Evolutionary conservation across 1,284 basidiomycete species (phyloP).

Genomic region (Naganishia cerealis): DNA sequence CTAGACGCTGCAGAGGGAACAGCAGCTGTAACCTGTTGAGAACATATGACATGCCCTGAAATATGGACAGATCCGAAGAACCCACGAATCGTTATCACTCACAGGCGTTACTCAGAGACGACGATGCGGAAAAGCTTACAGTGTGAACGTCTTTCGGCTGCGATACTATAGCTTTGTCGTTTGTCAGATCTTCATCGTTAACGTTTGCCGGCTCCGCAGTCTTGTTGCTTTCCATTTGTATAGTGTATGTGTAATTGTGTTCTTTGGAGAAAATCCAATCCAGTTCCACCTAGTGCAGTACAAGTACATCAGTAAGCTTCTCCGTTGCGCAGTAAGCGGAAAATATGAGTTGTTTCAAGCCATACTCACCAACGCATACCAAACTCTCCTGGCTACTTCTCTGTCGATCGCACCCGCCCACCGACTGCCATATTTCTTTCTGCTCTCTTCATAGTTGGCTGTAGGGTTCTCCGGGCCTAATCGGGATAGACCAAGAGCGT

Average conservation of each 20-base stretch:
- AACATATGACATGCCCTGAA: conserved; percentile 40
- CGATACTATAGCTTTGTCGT: conserved; percentile 32
- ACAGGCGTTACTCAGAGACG: no score
- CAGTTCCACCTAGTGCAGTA: conserved; percentile 33
- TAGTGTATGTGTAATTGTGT: conserved; percentile 39
- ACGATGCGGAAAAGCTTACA: background rate
- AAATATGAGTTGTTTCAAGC: background rate
- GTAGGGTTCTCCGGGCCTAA: conserved; percentile 25
- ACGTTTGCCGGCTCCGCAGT: conserved; percentile 40
- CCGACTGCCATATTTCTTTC: conserved; percentile 28
- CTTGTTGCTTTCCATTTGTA: conserved; percentile 38
- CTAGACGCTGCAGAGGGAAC: conserved; percentile 38
- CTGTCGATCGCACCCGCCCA: conserved; percentile 39
- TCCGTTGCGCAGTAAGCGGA: background rate
- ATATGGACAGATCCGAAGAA: no score
- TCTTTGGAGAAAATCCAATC: conserved; percentile 41
- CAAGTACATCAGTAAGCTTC: background rate
- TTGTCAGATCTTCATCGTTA: conserved; percentile 36
- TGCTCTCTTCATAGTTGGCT: conserved; percentile 17
- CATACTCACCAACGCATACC: conserved; percentile 36
- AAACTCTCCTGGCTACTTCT: conserved; percentile 39
- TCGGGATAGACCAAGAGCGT: conserved; percentile 28
- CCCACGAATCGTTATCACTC: no score
- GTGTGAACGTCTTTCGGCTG: conserved; percentile 37
- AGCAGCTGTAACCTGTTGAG: conserved; percentile 38